Conservation (phyloP, 164 flowering plant species). For the Taxillus chinensis region DNA sequence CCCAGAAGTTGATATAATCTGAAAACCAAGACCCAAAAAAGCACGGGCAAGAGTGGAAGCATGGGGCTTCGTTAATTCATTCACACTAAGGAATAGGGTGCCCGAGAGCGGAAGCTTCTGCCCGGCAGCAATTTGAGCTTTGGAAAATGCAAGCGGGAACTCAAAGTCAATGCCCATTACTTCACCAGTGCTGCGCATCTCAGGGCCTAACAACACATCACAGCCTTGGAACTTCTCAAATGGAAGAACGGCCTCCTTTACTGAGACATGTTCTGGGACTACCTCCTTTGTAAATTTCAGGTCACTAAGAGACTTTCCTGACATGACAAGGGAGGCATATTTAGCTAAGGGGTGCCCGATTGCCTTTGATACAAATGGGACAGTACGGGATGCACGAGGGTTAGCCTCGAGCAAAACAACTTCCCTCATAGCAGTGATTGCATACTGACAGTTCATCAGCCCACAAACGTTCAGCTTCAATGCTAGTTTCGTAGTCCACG, state of each 20-base stretch:
- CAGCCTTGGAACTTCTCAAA: constrained; percentile 91
- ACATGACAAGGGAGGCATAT: constrained; percentile 90
- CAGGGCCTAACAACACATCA: constrained; percentile 87
- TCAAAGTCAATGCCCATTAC: constrained; percentile 83
- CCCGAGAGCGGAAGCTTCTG: constrained; percentile 79
- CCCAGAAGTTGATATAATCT: constrained; percentile 67
- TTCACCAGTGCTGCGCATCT: constrained; percentile 97
- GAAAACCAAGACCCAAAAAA: constrained; percentile 57
- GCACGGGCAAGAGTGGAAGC: constrained; percentile 57
- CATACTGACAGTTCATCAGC: constrained; percentile 95
- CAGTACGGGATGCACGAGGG: constrained; percentile 91
- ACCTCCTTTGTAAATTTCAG: constrained; percentile 64
- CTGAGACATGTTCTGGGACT: constrained; percentile 71
- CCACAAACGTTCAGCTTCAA: constrained; percentile 78
- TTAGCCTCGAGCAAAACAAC: constrained; percentile 91
- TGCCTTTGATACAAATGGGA: constrained; percentile 93
- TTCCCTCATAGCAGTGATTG: constrained; percentile 64
- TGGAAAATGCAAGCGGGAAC: constrained; percentile 73
- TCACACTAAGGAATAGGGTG: constrained; percentile 74
- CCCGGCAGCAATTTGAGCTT: constrained; percentile 92
- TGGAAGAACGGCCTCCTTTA: constrained; percentile 92
- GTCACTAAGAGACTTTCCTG: constrained; percentile 72
- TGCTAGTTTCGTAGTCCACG: constrained; percentile 77
- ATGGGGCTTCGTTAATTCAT: constrained; percentile 73
- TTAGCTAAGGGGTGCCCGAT: constrained; percentile 94